Conservation (phyloP, 1,284 basidiomycete genomes). For the Moesziomyces sp. region DNA sequence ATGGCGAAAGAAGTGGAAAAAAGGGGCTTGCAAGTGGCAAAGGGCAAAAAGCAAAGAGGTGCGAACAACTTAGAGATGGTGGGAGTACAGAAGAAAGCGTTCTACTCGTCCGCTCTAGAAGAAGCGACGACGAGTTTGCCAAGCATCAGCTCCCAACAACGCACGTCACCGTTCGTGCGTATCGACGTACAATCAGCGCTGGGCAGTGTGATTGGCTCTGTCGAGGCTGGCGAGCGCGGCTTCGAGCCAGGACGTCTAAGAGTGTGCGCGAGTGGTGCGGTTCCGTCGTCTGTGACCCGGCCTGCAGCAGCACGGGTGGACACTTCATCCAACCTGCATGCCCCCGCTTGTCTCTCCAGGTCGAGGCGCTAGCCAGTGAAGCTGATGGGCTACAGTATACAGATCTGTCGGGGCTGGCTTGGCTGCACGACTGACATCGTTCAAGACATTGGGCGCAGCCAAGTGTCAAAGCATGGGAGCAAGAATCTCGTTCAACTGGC, state of each 20-base stretch:
- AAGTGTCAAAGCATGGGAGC: conserved; percentile 1
- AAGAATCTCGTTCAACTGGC: conserved; percentile 25
- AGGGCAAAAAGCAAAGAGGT: conserved; percentile 21
- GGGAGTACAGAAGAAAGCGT: conserved; percentile 25
- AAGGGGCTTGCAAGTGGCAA: conserved; percentile 32
- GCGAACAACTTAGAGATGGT: conserved; percentile 44
- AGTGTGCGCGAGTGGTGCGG: no score
- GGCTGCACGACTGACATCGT: no score
- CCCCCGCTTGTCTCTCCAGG: not conserved
- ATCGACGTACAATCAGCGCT: no score
- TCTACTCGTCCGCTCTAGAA: not conserved
- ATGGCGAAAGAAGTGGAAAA: conserved; percentile 20
- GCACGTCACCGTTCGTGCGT: no score
- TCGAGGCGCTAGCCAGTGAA: no score
- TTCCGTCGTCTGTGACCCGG: not conserved
- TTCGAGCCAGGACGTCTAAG: no score
- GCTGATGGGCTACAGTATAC: no score
- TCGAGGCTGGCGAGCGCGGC: no score
- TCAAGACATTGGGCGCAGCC: not conserved
- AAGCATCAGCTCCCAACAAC: no score
- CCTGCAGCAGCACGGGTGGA: not conserved
- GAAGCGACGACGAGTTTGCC: not conserved
- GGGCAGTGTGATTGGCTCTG: no score
- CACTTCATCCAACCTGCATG: conserved; percentile 20
- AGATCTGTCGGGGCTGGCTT: no score